A percentile compares a stretch with the other conserved stretches of the same genome.
phyloP scores from a whole-genome alignment of 177 flowering plant species.

The Tripterygium wilfordii region DNA sequence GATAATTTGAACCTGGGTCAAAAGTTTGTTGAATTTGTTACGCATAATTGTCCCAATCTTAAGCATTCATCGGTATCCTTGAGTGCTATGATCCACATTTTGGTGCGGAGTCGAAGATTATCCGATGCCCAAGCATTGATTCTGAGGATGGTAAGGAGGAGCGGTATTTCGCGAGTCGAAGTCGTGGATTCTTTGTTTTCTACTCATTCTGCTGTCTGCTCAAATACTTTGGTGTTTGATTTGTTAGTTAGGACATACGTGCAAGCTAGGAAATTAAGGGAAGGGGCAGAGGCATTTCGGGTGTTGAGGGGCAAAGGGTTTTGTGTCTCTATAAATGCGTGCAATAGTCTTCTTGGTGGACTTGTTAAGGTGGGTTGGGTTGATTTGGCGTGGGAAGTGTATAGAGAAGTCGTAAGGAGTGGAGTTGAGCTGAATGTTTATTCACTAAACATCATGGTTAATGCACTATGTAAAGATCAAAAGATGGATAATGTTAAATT shows the following conservation, averaged over 20 bases:
- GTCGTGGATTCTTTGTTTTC: conserved; percentile 56
- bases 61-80: conserved; percentile 47
- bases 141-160: conserved; percentile 70
- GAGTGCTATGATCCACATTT: conserved; percentile 60
- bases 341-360: conserved; percentile 81
- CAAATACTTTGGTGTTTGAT: conserved; percentile 53
- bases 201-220: conserved; percentile 32
- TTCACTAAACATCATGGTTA: conserved; percentile 82
- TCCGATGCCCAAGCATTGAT: conserved; percentile 80
- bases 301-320: conserved; percentile 43
- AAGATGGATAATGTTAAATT: conserved; percentile 35
- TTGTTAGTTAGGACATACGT: conserved; percentile 77
- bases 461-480: conserved; percentile 70
- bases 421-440: conserved; percentile 55
- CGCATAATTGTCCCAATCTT: conserved; percentile 23
- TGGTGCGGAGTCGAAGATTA: conserved; percentile 44
- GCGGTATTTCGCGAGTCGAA: conserved; percentile 59
- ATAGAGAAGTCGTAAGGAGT: conserved; percentile 37
- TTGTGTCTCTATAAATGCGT: conserved; percentile 62
- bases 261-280: conserved; percentile 50
- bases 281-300: conserved; percentile 56
- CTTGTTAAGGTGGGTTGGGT: conserved; percentile 77
- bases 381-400: conserved; percentile 74
- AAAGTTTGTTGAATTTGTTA: conserved; percentile 48
- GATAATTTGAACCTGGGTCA: conserved; percentile 38